Percentiles rank a stretch among this genome's conserved stretches.
Conservation (phyloP, 352 stramenopile species). For the Phytophthora ohioensis region DNA sequence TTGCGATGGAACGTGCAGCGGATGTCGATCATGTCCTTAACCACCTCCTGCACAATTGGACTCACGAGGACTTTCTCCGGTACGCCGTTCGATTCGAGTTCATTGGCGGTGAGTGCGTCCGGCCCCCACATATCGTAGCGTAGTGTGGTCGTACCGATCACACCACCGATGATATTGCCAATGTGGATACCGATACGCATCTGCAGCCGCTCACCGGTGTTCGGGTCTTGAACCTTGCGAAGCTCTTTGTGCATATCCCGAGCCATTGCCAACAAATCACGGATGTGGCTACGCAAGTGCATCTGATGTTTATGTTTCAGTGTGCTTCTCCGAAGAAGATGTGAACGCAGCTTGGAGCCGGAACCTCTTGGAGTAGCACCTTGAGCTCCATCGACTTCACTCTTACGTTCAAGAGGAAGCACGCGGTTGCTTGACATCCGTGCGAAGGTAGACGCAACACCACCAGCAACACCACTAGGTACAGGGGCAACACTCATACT, state of each 20-base stretch:
- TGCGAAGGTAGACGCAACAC: slow-evolving; percentile 10
- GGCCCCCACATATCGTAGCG: slow-evolving; percentile 92
- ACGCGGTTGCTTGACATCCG: slow-evolving; percentile 62
- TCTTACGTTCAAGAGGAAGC: slow-evolving; percentile 48
- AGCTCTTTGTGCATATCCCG: slow-evolving; percentile 90
- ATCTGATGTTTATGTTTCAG: slow-evolving; percentile 87
- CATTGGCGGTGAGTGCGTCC: slow-evolving; percentile 84
- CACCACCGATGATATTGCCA: slow-evolving; percentile 88
- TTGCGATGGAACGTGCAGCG: slow-evolving; percentile 86
- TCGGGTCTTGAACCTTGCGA: slow-evolving; percentile 84
- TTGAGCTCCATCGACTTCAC: slow-evolving; percentile 8
- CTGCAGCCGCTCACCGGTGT: slow-evolving; percentile 83
- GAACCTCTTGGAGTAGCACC: slow-evolving; percentile 16
- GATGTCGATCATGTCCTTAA: slow-evolving; percentile 88
- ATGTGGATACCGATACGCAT: slow-evolving; percentile 92
- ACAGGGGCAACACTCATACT: slow-evolving; percentile 22
- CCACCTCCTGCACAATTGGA: slow-evolving; percentile 79
- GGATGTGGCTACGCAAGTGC: slow-evolving; percentile 84
- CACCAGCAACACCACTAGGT: not conserved
- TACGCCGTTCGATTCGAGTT: slow-evolving; percentile 88
- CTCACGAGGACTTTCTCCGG: slow-evolving; percentile 86
- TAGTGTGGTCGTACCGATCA: slow-evolving; percentile 89
- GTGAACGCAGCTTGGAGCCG: slow-evolving; percentile 26
- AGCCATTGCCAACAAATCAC: slow-evolving; percentile 81
- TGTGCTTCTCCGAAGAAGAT: slow-evolving; percentile 58